Evolutionary conservation across 2,329 filamentous ascomycete genomes (phyloP), one percentile per base, ranked within the genome.

Genomic region (Cladophialophora carrionii): DNA sequence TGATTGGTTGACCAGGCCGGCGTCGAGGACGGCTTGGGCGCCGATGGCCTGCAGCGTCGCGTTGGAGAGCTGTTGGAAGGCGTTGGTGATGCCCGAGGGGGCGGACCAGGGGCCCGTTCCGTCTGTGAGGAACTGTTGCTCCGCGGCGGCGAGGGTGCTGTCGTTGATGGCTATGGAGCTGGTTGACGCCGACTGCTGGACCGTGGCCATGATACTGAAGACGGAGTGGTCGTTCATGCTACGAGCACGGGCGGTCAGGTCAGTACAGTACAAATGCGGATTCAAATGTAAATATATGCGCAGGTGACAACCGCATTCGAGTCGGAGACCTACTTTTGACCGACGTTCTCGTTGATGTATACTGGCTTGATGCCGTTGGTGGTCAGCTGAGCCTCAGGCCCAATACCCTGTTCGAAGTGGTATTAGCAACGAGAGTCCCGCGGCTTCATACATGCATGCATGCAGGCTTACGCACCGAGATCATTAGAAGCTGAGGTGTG

Each of bases 331-430:
- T 56, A 71, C 71, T 76, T 61, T 34, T 72, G 70, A 3, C 75
- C 74, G 1, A 77, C 68, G 14, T 75, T 75, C 55, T 74, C 73
- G 26, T 76, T 77, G 55, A 75, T 64, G 8, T 74, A 57, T 0
- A 69, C 60, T 6, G 65, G 68, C 10, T 55, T 76, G 4, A 77
- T 63, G 59, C 82, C 80, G 1, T 79, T 70, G 0, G 79, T 76
- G 60, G 82, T 76, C 6, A 76, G 73, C 20, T 82, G 72, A 29
- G 78, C 80, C 4, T 73, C 73, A 0, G 77, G 76, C 67, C 82
- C 78, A 54, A 82, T 79, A 1, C 61, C 20, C 64, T 66, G 22
- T 8, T 5, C 24, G 14, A 31, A 53, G 9, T 22, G 34, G 20
- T 41, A 31, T 34, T 24, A 49, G 49, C 41, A 37, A 41, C 20